phyloP scores from a whole-genome alignment of 2,329 filamentous ascomycete species.

The Grosmannia serpens region DNA sequence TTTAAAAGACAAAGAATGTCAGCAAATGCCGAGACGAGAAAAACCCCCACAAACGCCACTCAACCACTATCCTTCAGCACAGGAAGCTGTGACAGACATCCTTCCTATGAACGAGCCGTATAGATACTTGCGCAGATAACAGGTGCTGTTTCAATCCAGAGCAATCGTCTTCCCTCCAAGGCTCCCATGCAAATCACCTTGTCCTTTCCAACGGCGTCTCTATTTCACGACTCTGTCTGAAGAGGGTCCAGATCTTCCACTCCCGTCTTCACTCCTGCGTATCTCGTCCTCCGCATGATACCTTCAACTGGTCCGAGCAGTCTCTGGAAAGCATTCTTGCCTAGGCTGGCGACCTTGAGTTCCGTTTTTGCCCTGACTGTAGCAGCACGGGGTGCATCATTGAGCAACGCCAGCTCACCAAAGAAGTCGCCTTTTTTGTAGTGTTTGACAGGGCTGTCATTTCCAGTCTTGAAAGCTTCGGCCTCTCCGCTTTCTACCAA shows the following conservation, averaged over 20 bases:
- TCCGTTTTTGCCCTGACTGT: slow-evolving; percentile 75
- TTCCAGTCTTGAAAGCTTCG: slow-evolving; percentile 71
- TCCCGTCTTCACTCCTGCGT: slow-evolving; percentile 46
- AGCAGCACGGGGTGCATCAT: slow-evolving; percentile 86
- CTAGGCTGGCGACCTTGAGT: slow-evolving; percentile 84
- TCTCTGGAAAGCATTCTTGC: slow-evolving; percentile 90
- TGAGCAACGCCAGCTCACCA: slow-evolving; percentile 84
- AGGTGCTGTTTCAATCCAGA: background rate
- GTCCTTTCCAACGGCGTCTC: background rate
- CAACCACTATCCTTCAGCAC: background rate
- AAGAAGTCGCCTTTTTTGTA: slow-evolving; percentile 95
- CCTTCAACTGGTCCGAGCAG: slow-evolving; percentile 86
- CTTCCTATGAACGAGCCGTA: background rate
- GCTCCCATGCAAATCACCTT: background rate
- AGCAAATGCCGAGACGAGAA: background rate
- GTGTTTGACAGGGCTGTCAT: slow-evolving; percentile 57
- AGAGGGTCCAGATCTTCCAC: slow-evolving; percentile 60
- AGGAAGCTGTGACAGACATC: background rate
- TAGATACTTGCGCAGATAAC: background rate
- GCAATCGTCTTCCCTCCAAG: background rate
- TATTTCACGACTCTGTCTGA: slow-evolving; percentile 21
- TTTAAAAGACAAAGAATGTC: background rate
- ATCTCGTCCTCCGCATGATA: slow-evolving; percentile 75
- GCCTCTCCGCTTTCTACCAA: slow-evolving; percentile 81
- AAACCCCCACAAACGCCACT: background rate